phyloP scores from a whole-genome alignment of 2,329 filamentous ascomycete species.

The Pezicula neosporulosa region DNA sequence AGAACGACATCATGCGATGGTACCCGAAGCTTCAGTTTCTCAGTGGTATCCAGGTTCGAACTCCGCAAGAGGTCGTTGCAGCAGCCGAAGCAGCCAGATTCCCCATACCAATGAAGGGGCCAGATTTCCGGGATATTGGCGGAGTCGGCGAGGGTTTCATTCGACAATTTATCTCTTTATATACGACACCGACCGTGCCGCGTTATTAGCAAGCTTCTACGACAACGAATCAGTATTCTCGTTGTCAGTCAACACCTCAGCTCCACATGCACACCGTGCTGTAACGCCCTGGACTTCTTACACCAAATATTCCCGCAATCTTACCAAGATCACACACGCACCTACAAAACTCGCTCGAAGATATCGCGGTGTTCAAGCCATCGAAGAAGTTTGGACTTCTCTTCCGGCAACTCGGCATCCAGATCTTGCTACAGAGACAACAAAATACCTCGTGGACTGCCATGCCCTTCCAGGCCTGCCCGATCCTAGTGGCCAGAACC shows the following conservation, averaged over 20 bases:
- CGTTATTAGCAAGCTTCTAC: slow-evolving; percentile 65
- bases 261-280: slow-evolving; percentile 43
- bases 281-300: slow-evolving; percentile 68
- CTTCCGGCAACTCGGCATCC: slow-evolving; percentile 75
- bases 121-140: slow-evolving; percentile 71
- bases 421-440: slow-evolving; percentile 59
- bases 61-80: slow-evolving; percentile 63
- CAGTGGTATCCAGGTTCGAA: slow-evolving; percentile 72
- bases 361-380: slow-evolving; percentile 60
- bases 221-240: slow-evolving; percentile 75
- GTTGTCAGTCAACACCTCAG: slow-evolving; percentile 63
- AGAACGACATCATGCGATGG: slow-evolving; percentile 74
- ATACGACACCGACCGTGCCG: slow-evolving; percentile 69
- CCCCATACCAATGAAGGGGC: slow-evolving; percentile 58
- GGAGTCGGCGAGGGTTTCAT: slow-evolving; percentile 75
- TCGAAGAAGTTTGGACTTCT: slow-evolving; percentile 64
- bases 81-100: slow-evolving; percentile 43
- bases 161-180: slow-evolving; percentile 65
- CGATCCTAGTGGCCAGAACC: slow-evolving; percentile 63
- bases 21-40: slow-evolving; percentile 78
- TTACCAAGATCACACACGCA: slow-evolving; percentile 63
- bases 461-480: slow-evolving; percentile 68
- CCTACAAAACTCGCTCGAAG: slow-evolving; percentile 61
- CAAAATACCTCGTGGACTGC: slow-evolving; percentile 82
- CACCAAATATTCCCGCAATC: slow-evolving; percentile 74